Percentiles rank a stretch among this genome's conserved stretches.
These are phyloP conservation scores for Ophiostoma piceae DNA, from an alignment of 2,329 filamentous ascomycete genomes.

Conservation along the genomic window DNA sequence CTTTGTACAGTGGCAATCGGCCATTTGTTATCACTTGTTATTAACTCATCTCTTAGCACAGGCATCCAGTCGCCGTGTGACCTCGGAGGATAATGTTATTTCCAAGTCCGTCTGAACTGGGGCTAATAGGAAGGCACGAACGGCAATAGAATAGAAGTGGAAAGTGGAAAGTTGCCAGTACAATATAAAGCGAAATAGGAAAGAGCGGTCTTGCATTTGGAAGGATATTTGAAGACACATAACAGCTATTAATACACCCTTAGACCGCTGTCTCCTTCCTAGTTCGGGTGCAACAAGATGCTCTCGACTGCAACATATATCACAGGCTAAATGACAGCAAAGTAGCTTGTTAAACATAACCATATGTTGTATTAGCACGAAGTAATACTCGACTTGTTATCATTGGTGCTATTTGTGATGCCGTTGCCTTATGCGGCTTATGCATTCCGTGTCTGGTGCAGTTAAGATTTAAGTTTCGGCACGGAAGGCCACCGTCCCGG, in stretches of 20 bases:
- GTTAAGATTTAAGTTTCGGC: not conserved
- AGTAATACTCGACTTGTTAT: not conserved
- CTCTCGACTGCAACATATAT: not conserved
- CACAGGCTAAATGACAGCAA: not conserved
- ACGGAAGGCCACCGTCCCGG: not conserved
- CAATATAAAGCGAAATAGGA: not conserved
- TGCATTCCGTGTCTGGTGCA: not conserved
- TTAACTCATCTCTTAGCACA: not conserved
- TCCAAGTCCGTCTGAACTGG: not conserved
- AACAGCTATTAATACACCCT: not conserved
- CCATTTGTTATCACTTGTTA: not conserved
- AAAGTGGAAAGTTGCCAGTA: too few relatives aligned
- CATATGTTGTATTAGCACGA: not conserved
- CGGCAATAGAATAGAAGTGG: not conserved
- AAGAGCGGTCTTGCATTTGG: not conserved
- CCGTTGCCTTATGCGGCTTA: not conserved
- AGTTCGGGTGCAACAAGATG: not conserved
- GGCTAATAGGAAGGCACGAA: not conserved
- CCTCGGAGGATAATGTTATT: constrained; percentile 7
- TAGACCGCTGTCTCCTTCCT: not conserved
- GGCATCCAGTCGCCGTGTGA: constrained; percentile 10
- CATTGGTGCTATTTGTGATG: not conserved
- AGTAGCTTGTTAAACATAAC: not conserved
- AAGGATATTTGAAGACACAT: not conserved
- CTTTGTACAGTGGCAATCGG: not conserved